Conservation (phyloP, 2,329 filamentous ascomycete species). For the Penicillium hordei region DNA sequence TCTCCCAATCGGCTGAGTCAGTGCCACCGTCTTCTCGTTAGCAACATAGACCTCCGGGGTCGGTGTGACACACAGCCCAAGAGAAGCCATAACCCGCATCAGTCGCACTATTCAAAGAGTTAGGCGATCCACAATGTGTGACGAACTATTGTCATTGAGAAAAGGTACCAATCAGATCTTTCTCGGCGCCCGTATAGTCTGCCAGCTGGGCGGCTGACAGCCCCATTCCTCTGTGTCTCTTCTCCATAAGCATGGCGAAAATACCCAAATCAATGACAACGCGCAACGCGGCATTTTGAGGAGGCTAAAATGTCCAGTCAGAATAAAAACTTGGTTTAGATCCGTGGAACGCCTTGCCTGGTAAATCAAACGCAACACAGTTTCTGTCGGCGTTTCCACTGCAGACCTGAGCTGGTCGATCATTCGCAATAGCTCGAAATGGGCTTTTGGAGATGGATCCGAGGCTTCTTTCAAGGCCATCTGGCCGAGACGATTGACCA, state of each 20-base stretch:
- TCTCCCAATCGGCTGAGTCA: conserved; percentile 31
- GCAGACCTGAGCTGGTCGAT: conserved; percentile 31
- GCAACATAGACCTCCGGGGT: conserved; percentile 25
- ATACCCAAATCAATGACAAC: conserved; percentile 33
- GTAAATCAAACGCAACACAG: conserved; percentile 34
- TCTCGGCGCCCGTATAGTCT: conserved; percentile 29
- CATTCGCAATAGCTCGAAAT: conserved; percentile 30
- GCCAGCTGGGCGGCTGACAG: conserved; percentile 32
- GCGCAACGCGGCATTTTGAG: conserved; percentile 36
- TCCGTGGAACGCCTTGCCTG: conserved; percentile 26
- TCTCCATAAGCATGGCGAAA: conserved; percentile 28
- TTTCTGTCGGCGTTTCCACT: conserved; percentile 36
- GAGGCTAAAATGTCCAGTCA: conserved; percentile 25
- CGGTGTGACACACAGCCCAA: conserved; percentile 27
- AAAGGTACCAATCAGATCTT: conserved; percentile 31
- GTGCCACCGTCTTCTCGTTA: conserved; percentile 29
- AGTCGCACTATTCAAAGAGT: conserved; percentile 25
- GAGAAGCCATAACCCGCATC: conserved; percentile 33
- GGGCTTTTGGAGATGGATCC: conserved; percentile 21
- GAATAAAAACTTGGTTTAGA: background rate
- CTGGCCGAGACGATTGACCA: conserved; percentile 17
- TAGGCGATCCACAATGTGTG: background rate
- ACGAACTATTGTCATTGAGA: background rate
- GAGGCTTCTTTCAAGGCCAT: conserved; percentile 20
- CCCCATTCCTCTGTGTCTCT: conserved; percentile 14